Evolutionary conservation across 345 rosid species (phyloP).

Genomic region (Acer yangbiense): DNA sequence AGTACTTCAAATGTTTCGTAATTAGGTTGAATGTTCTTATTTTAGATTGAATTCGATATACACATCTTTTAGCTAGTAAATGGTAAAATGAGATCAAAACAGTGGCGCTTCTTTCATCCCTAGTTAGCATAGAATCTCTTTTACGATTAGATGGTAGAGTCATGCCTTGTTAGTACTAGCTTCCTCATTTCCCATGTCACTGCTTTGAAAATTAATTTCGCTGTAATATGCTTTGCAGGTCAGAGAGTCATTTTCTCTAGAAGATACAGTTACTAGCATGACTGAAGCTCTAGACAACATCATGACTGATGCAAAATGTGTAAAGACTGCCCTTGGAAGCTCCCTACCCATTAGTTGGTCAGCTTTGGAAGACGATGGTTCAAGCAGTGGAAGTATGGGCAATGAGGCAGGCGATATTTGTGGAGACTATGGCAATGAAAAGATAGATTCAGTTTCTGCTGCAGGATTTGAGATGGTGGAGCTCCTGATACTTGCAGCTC

Average conservation of each 20-base stretch:
- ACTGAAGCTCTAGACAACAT: slow-evolving; percentile 56
- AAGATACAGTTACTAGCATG: slow-evolving; percentile 30
- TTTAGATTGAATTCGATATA: not conserved
- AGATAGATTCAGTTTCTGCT: slow-evolving; percentile 72
- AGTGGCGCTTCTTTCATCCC: not conserved
- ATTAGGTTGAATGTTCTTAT: not conserved
- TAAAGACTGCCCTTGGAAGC: slow-evolving; percentile 92
- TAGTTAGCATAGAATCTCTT: slow-evolving; percentile 7
- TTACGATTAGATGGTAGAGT: not conserved
- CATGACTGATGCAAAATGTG: slow-evolving; percentile 67
- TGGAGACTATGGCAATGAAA: slow-evolving; percentile 46
- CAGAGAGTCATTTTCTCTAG: slow-evolving; percentile 46
- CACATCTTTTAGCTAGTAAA: not conserved
- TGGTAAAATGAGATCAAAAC: not conserved
- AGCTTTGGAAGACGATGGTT: slow-evolving; percentile 57
- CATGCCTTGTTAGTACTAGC: not conserved
- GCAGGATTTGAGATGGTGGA: slow-evolving; percentile 99
- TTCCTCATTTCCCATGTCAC: not conserved
- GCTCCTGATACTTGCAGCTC: slow-evolving; percentile 80
- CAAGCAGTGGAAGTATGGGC: slow-evolving; percentile 31
- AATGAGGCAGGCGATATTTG: slow-evolving; percentile 12
- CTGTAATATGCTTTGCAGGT: slow-evolving; percentile 45
- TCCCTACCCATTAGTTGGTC: slow-evolving; percentile 92
- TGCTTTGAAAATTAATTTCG: not conserved
- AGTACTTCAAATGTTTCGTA: not conserved